These are phyloP conservation scores for Draba incana DNA, from an alignment of 345 rosid species.

Conservation along the genomic window DNA sequence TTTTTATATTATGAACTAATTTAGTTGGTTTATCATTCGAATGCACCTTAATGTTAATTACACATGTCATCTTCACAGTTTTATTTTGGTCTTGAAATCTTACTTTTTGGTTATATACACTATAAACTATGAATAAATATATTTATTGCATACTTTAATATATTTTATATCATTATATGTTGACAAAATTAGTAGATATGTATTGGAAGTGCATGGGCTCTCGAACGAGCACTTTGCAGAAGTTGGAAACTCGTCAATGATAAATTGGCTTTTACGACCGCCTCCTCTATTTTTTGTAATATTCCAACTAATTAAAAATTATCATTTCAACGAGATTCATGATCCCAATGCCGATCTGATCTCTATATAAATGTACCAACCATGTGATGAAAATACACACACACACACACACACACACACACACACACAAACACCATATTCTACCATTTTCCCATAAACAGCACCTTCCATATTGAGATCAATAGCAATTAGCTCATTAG, in stretches of 20 bases:
- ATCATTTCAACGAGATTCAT: slow-evolving; percentile 10
- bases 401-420: background rate
- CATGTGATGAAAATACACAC: slow-evolving; percentile 12
- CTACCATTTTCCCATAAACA: background rate
- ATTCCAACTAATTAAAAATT: background rate
- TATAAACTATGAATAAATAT: background rate
- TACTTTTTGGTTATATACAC: background rate
- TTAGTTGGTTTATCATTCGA: slow-evolving; percentile 20
- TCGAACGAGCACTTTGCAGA: slow-evolving; percentile 26
- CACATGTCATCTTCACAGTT: slow-evolving; percentile 33
- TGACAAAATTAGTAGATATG: slow-evolving; percentile 19
- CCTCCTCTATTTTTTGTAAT: slow-evolving; percentile 30
- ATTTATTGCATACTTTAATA: slow-evolving; percentile 2
- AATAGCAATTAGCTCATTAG: background rate
- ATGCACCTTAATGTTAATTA: slow-evolving; percentile 5
- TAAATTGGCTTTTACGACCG: slow-evolving; percentile 27
- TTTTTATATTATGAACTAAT: slow-evolving; percentile 19
- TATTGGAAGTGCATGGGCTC: slow-evolving; percentile 18
- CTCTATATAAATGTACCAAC: slow-evolving; percentile 37
- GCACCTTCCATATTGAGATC: slow-evolving; percentile 4
- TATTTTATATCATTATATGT: slow-evolving; percentile 7
- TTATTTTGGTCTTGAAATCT: slow-evolving; percentile 1
- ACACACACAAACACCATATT: background rate
- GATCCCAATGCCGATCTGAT: slow-evolving; percentile 32
- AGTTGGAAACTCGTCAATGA: slow-evolving; percentile 16